Conservation (phyloP, 2,329 filamentous ascomycete genomes). For the Rhytidhysteron rufulum region DNA sequence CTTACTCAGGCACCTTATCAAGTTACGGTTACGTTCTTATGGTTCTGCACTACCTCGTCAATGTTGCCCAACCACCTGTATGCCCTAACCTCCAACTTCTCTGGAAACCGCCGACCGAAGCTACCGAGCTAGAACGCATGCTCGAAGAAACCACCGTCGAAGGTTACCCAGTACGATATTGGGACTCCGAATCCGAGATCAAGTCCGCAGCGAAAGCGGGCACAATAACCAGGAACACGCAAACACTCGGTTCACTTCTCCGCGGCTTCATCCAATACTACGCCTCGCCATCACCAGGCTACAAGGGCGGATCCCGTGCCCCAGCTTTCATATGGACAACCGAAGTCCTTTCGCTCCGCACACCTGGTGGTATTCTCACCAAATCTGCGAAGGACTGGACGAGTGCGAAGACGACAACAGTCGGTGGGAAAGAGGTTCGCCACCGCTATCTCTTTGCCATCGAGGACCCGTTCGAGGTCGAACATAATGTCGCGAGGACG, state of each 20-base stretch:
- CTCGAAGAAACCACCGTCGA: conserved; percentile 48
- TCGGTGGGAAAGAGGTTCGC: conserved; percentile 65
- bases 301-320: conserved; percentile 17
- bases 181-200: conserved; percentile 71
- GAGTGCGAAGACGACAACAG: conserved; percentile 65
- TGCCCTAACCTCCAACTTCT: conserved; percentile 73
- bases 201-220: conserved; percentile 54
- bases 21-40: conserved; percentile 91
- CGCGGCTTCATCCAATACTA: conserved; percentile 88
- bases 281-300: conserved; percentile 46
- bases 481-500: conserved; percentile 84
- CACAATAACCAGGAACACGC: conserved; percentile 63
- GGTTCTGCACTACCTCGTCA: conserved; percentile 86
- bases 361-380: conserved; percentile 62
- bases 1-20: conserved; percentile 79
- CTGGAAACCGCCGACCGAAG: conserved; percentile 28
- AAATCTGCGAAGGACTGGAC: conserved; percentile 85
- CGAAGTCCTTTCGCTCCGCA: conserved; percentile 75
- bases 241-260: conserved; percentile 68
- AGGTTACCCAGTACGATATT: conserved; percentile 72
- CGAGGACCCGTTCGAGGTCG: conserved; percentile 84
- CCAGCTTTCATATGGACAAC: conserved; percentile 76
- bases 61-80: conserved; percentile 74
- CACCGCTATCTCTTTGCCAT: conserved; percentile 84
- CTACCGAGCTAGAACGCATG: conserved; percentile 29